Percentiles rank a stretch among this genome's conserved stretches.
Conservation (phyloP, 2,329 filamentous ascomycete genomes). For the Dactylellina sp. region DNA sequence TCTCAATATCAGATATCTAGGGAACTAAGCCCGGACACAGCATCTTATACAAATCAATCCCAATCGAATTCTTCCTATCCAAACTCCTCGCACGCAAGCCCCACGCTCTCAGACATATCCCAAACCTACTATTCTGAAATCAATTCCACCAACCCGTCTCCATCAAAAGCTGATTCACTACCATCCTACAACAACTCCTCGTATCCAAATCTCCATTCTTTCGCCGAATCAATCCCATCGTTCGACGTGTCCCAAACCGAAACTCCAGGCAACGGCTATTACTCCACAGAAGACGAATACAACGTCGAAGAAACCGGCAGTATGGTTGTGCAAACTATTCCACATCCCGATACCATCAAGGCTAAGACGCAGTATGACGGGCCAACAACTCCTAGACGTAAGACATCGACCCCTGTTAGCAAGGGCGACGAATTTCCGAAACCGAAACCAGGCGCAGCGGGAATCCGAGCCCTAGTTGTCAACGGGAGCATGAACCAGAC, state of each 20-base stretch:
- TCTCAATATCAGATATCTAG: slow-evolving; percentile 29
- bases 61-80: background rate
- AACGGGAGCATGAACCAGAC: slow-evolving; percentile 51
- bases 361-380: slow-evolving; percentile 12
- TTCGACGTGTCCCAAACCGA: slow-evolving; percentile 35
- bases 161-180: background rate
- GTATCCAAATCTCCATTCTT: background rate
- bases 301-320: background rate
- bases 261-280: slow-evolving; percentile 11
- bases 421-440: background rate
- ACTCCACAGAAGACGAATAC: background rate
- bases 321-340: slow-evolving; percentile 44
- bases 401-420: background rate
- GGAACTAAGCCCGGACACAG: slow-evolving; percentile 19
- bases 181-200: background rate
- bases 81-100: background rate
- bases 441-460: background rate
- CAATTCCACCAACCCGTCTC: background rate
- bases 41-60: background rate
- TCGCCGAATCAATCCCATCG: slow-evolving; percentile 17
- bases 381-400: background rate
- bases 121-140: background rate
- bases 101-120: background rate
- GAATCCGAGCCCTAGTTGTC: slow-evolving; percentile 24
- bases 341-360: slow-evolving; percentile 22